Evolutionary conservation across 176 grass and related monocot genomes (phyloP).

Genomic region (Aegilops umbellulata): DNA sequence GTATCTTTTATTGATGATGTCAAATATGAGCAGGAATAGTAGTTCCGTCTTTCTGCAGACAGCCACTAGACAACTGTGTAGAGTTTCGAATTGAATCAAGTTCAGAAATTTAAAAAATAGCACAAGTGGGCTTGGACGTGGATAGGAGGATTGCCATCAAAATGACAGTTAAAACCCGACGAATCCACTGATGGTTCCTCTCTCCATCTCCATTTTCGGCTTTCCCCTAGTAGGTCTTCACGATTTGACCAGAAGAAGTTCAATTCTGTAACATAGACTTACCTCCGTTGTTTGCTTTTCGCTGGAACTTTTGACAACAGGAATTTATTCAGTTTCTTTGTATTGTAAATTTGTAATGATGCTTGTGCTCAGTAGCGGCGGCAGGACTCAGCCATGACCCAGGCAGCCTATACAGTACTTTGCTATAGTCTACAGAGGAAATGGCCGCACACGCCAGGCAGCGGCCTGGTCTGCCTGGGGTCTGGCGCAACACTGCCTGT

Average conservation of each 20-base stretch:
- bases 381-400: no score
- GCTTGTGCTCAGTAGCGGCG: background rate
- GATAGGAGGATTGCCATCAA: background rate
- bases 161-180: background rate
- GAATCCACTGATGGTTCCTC: background rate
- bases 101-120: background rate
- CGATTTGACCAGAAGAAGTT: slow-evolving; percentile 17
- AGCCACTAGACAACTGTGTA: background rate
- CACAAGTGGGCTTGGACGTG: background rate
- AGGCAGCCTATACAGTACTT: no score
- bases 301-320: background rate
- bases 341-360: background rate
- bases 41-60: background rate
- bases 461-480: no score
- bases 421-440: no score
- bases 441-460: no score
- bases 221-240: background rate
- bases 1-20: background rate
- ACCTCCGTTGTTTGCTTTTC: slow-evolving; percentile 2
- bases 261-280: background rate
- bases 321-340: background rate
- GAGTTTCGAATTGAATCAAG: background rate
- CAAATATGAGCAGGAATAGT: background rate
- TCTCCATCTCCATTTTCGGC: background rate
- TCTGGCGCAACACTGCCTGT: background rate